Percentiles rank a stretch among this genome's conserved stretches.
Conservation (phyloP, 23 red algal genomes). For the Gracilariopsis chorda region DNA sequence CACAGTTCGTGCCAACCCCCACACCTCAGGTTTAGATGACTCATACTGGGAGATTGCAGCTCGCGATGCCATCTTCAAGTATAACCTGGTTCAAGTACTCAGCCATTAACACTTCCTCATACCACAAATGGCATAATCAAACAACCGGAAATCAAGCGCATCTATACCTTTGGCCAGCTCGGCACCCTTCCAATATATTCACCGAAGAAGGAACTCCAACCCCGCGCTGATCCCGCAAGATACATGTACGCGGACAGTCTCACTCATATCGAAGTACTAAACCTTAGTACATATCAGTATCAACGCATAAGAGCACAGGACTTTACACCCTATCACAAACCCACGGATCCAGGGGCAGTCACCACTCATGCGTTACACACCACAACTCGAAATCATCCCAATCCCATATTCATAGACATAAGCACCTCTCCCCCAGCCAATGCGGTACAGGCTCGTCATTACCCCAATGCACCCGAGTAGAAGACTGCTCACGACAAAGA, state of each 20-base stretch:
- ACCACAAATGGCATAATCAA: neutral
- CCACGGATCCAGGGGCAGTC: neutral
- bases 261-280: neutral
- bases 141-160: neutral
- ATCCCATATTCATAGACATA: no score
- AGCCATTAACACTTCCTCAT: neutral
- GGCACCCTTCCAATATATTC: slow-evolving; percentile 2
- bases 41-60: no score
- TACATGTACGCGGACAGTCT: neutral
- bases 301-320: slow-evolving; percentile 19
- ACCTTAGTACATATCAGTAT: neutral
- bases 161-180: neutral
- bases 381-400: no score
- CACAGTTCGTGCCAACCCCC: neutral
- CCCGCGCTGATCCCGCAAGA: neutral
- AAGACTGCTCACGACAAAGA: no score
- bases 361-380: neutral
- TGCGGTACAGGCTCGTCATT: no score
- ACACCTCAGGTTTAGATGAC: neutral
- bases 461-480: no score
- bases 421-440: no score
- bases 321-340: slow-evolving; percentile 4
- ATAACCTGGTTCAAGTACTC: neutral
- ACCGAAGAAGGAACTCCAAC: no score
- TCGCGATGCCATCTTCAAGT: neutral